These are phyloP conservation scores for Annulohypoxylon truncatum DNA, from an alignment of 2,329 filamentous ascomycete genomes.

Conservation along the genomic window DNA sequence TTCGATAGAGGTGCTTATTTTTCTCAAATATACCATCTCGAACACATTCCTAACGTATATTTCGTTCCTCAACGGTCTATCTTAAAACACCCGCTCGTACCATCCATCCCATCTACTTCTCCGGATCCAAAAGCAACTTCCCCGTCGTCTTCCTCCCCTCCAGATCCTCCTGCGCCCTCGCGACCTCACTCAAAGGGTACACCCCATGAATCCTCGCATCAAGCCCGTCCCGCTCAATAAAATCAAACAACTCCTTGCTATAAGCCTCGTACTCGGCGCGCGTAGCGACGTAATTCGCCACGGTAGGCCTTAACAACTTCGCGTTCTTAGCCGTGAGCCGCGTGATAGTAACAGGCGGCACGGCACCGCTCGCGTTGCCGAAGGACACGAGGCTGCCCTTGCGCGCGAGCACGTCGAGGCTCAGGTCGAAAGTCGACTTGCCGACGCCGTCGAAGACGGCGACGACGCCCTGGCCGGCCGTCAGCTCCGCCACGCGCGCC, in stretches of 20 bases:
- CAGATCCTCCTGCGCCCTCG: constrained; percentile 79
- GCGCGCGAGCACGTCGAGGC: constrained; percentile 75
- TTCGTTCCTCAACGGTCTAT: no score
- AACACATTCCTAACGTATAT: background rate
- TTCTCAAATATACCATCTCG: background rate
- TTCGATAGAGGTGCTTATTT: no score
- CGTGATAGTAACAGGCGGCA: constrained; percentile 71
- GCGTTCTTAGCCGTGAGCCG: constrained; percentile 79
- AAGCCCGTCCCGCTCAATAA: constrained; percentile 76
- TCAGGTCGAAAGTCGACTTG: constrained; percentile 83
- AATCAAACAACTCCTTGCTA: constrained; percentile 75
- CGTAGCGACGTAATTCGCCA: constrained; percentile 77
- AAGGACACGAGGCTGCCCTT: constrained; percentile 85
- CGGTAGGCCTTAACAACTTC: constrained; percentile 78
- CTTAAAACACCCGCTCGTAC: no score
- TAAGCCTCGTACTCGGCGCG: constrained; percentile 79
- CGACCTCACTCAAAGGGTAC: constrained; percentile 80
- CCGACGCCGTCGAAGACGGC: constrained; percentile 90
- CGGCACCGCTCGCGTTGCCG: constrained; percentile 82
- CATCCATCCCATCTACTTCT: constrained; percentile 40
- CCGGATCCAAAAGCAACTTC: constrained; percentile 74
- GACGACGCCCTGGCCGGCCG: constrained; percentile 76
- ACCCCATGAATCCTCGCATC: constrained; percentile 79
- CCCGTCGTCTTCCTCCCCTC: constrained; percentile 86
- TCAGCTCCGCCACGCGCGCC: constrained; percentile 73